phyloP scores from a whole-genome alignment of 805 yeast species.

The Pichia thaimueangensis region DNA sequence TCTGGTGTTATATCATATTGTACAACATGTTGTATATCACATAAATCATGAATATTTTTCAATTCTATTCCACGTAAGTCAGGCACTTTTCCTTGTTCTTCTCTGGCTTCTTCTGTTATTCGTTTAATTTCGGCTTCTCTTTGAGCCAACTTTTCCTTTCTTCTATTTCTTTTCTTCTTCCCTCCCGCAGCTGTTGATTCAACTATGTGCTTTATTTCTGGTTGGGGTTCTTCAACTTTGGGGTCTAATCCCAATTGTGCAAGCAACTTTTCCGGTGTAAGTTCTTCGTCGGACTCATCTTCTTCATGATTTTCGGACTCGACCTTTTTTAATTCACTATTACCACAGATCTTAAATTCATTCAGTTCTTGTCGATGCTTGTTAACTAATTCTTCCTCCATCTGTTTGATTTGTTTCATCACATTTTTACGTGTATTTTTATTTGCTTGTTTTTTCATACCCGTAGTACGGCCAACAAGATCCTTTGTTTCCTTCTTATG shows the following conservation, averaged over 20 bases:
- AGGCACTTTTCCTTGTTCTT: conserved; percentile 61
- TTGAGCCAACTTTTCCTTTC: conserved; percentile 73
- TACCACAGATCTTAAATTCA: conserved; percentile 17
- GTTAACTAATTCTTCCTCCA: conserved; percentile 50
- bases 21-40: conserved; percentile 41
- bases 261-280: conserved; percentile 62
- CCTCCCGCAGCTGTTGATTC: conserved; percentile 5
- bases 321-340: conserved; percentile 25
- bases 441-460: conserved; percentile 76
- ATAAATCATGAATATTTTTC: conserved; percentile 51
- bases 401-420: conserved; percentile 46
- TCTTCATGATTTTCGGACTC: conserved; percentile 19
- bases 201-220: too few species aligned
- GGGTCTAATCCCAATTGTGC: conserved; percentile 45
- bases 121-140: conserved; percentile 63
- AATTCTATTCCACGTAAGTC: conserved; percentile 69
- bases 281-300: conserved; percentile 38
- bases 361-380: conserved; percentile 51
- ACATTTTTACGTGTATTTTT: conserved; percentile 72
- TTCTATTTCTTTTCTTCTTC: conserved; percentile 58
- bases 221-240: conserved; percentile 13
- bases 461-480: conserved; percentile 59
- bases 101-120: conserved; percentile 58
- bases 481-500: conserved; percentile 69
- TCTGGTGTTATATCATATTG: conserved; percentile 78